These are phyloP conservation scores for Udeniomyces megalosporus DNA, from an alignment of 768 basidiomycete genomes.

Conservation along the genomic window DNA sequence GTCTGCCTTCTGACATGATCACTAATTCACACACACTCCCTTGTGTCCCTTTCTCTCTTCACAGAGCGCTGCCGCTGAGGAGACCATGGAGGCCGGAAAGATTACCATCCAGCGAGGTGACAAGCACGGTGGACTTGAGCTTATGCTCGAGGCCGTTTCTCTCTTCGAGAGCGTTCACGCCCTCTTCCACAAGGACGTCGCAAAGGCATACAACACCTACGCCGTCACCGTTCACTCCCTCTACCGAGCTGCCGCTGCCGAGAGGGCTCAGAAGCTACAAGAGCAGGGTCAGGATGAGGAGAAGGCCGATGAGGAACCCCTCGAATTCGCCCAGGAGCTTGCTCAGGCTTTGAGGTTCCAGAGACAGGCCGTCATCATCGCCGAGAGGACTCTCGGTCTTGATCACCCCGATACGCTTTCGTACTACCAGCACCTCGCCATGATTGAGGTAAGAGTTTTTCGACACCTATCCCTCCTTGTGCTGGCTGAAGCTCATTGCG, in stretches of 20 bases:
- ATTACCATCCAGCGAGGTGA: conserved; percentile 29
- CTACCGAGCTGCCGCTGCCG: conserved; percentile 12
- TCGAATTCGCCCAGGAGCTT: conserved; percentile 25
- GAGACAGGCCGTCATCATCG: conserved; percentile 33
- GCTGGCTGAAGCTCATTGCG: too few species aligned
- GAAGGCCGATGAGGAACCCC: conserved; percentile 26
- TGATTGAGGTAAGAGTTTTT: conserved; percentile 30
- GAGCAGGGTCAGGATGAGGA: conserved; percentile 24
- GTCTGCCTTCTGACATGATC: too few species aligned
- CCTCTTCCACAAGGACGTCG: conserved; percentile 33
- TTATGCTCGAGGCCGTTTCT: conserved; percentile 32
- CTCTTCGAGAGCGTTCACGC: conserved; percentile 34
- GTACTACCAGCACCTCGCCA: conserved; percentile 33
- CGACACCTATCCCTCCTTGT: too few species aligned
- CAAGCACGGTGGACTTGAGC: conserved; percentile 30
- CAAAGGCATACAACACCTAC: conserved; percentile 31
- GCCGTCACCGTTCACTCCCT: conserved; percentile 32
- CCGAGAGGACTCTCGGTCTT: conserved; percentile 32
- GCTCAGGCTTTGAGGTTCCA: conserved; percentile 30
- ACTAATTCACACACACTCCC: too few species aligned
- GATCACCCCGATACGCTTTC: conserved; percentile 30
- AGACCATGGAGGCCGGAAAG: conserved; percentile 31
- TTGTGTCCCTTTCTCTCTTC: background rate
- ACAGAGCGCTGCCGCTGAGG: conserved; percentile 30
- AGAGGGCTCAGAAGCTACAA: conserved; percentile 16